Evolutionary conservation across 2,329 filamentous ascomycete species (phyloP).

Genomic region (Clarireedia paspali): DNA sequence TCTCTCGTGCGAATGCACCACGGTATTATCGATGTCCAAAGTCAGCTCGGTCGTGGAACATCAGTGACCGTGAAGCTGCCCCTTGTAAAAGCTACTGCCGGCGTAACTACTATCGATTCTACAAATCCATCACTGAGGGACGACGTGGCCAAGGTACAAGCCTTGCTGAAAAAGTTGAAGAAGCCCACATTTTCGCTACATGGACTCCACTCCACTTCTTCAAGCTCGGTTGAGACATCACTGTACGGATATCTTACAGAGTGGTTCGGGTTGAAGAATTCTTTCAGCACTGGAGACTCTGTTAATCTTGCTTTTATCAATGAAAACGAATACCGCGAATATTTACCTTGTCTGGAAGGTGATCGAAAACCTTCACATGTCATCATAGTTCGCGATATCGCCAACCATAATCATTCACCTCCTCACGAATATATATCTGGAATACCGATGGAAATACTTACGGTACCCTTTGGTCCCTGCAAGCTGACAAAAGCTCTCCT

Average conservation of each 20-base stretch:
- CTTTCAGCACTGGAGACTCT: not conserved
- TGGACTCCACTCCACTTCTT: not conserved
- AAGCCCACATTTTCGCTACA: constrained; percentile 1
- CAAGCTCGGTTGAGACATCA: not conserved
- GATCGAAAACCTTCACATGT: not conserved
- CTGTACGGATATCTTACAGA: not conserved
- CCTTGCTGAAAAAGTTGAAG: not conserved
- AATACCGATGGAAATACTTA: constrained; percentile 3
- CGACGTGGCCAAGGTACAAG: not conserved
- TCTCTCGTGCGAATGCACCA: constrained; percentile 49
- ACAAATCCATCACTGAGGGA: not conserved
- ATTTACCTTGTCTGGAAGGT: not conserved
- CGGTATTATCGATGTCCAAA: constrained; percentile 50
- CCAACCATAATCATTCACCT: not conserved
- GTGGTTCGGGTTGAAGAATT: not conserved
- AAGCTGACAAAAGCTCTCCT: constrained; percentile 5
- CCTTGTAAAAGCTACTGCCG: not conserved
- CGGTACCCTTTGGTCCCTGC: constrained; percentile 6
- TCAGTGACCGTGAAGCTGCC: constrained; percentile 37
- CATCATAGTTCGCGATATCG: not conserved
- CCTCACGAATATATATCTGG: not conserved
- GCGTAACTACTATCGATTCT: not conserved
- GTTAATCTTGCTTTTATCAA: constrained; percentile 3
- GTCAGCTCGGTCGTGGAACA: constrained; percentile 43
- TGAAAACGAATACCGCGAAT: not conserved